These are phyloP conservation scores for Metschnikowia hibisci DNA, from an alignment of 805 yeast species.

Conservation along the genomic window DNA sequence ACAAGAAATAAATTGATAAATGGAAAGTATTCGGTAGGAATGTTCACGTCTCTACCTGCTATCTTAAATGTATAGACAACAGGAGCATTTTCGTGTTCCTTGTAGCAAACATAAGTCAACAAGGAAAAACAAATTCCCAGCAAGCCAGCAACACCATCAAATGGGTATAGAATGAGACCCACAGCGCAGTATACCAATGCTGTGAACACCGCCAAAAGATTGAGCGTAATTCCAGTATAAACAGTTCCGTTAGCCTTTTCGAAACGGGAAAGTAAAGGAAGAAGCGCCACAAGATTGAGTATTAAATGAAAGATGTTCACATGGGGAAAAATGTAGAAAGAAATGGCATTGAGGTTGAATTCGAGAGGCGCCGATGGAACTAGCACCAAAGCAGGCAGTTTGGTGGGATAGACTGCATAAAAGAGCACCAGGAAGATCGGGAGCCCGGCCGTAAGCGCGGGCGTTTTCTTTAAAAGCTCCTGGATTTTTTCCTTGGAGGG, in stretches of 20 bases:
- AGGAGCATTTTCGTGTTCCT: slow-evolving; percentile 38
- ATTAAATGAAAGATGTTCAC: slow-evolving; percentile 55
- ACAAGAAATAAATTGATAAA: slow-evolving; percentile 45
- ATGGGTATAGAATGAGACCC: slow-evolving; percentile 49
- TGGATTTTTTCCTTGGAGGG: slow-evolving; percentile 1
- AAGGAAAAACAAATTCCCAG: slow-evolving; percentile 74
- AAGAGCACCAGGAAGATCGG: slow-evolving; percentile 50
- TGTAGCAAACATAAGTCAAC: slow-evolving; percentile 55
- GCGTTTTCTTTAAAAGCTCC: slow-evolving; percentile 21
- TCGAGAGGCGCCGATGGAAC: slow-evolving; percentile 50
- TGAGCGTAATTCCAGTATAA: slow-evolving; percentile 76
- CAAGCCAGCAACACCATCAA: slow-evolving; percentile 58
- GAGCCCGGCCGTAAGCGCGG: slow-evolving; percentile 64
- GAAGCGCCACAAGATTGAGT: slow-evolving; percentile 54
- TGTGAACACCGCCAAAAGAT: slow-evolving; percentile 63
- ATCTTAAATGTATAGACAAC: slow-evolving; percentile 28
- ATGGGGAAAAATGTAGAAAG: slow-evolving; percentile 74
- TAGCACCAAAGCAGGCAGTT: slow-evolving; percentile 14
- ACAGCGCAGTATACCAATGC: slow-evolving; percentile 59
- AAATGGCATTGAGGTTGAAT: slow-evolving; percentile 47
- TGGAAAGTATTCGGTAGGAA: slow-evolving; percentile 64
- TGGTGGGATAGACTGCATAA: slow-evolving; percentile 29
- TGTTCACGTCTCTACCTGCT: slow-evolving; percentile 34
- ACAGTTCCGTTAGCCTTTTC: slow-evolving; percentile 79
- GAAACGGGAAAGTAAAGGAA: slow-evolving; percentile 58